A percentile compares a stretch with the other conserved stretches of the same genome.
Evolutionary conservation across 140 eudicot genomes (phyloP).

Genomic region (Bidens hawaiensis): DNA sequence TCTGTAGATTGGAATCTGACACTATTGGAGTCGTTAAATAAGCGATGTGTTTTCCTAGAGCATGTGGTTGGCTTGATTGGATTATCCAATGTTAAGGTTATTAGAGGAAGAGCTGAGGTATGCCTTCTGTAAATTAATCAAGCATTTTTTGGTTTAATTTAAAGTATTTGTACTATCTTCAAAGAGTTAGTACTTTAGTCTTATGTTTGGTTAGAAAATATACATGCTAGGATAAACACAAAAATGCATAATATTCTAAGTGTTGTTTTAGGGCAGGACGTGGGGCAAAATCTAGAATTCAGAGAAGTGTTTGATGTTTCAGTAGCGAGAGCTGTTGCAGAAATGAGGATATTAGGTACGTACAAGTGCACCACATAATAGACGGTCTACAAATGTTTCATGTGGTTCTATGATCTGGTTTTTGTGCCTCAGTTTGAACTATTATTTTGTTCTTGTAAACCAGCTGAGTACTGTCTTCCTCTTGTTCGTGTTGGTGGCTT

Average conservation of each 20-base stretch:
- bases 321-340: slow-evolving; percentile 97
- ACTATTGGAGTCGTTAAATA: slow-evolving; percentile 77
- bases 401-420: not conserved
- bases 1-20: slow-evolving; percentile 76
- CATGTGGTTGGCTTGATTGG: slow-evolving; percentile 62
- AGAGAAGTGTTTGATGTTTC: slow-evolving; percentile 90
- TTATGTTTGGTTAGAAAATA: slow-evolving; percentile 9
- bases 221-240: slow-evolving; percentile 1
- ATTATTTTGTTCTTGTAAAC: slow-evolving; percentile 17
- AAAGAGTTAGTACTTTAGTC: not conserved
- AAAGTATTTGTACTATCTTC: not conserved
- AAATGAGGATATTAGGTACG: slow-evolving; percentile 84
- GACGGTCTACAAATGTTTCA: not conserved
- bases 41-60: slow-evolving; percentile 77
- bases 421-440: slow-evolving; percentile 4
- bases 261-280: slow-evolving; percentile 62
- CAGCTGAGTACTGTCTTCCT: slow-evolving; percentile 97
- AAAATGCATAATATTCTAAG: slow-evolving; percentile 22
- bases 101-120: slow-evolving; percentile 95
- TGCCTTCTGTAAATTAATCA: not conserved
- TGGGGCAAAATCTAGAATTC: slow-evolving; percentile 63
- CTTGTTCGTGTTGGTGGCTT: slow-evolving; percentile 93
- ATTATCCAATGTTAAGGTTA: slow-evolving; percentile 66
- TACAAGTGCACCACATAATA: not conserved
- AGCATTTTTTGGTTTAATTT: slow-evolving; percentile 11